Base-by-base conservation (phyloP, 805 yeast species). In the Scheffersomyces coipomensis region DNA sequence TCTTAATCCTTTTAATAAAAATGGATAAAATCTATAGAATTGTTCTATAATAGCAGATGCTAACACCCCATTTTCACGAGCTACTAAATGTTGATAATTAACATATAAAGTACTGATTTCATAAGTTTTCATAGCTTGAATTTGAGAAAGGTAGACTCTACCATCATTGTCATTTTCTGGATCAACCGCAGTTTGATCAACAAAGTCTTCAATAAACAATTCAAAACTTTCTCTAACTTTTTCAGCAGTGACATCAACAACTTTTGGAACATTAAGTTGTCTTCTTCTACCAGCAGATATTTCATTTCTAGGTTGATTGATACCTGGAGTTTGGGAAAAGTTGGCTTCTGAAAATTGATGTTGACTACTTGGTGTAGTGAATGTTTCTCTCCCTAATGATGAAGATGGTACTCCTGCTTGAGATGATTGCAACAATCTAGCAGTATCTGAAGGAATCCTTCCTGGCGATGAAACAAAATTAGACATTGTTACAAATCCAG, bases 161-260 rank as follows among this genome's bases (percentile, higher is more conserved):
- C 86, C 86, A 38, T 65, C 64, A n/a, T 33, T 42, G 12, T 39
- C 34, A 10, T 54, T 56, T 48, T 58, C 62, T 16, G 53, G 53
- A 17, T 58, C 66, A 13, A 58, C 58, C 16, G 66, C 58, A 6
- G 62, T 67, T 10, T 48, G 47, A 33, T 76, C 77, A 3, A 66
- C 65, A 55, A 71, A 91, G 23, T 78, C 85, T 54, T 81, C 85
- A 40, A 91, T 64, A 55, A 91, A 91, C 47, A 75, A 79, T 59
- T 90, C 96, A 60, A 93, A 91, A 12, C 90, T 81, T 60, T 88
- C 96, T 32, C 91, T 78, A 13, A 93, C 97, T 51, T 88, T 88
- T 58, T 90, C 97, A 43, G 96, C 97, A 3, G 97, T 88, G 34
- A 81, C 79, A 66, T 93, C 99, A 19, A 79, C 79, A 19, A 93